Evolutionary conservation across 352 stramenopile species (phyloP).

Genomic region (Aphanomyces euteiches): DNA sequence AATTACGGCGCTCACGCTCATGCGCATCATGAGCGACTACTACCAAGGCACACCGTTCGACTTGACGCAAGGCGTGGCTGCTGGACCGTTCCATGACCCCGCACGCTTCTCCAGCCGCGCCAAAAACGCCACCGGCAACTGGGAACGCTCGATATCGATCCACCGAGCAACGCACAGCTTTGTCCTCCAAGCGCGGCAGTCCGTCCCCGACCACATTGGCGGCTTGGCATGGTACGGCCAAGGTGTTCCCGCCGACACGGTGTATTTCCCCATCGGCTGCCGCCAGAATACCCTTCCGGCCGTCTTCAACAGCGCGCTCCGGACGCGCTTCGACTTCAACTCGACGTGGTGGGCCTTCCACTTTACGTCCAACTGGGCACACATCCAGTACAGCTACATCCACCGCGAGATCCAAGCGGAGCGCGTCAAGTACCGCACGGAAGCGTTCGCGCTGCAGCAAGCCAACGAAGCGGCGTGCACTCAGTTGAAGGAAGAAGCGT

Average conservation of each 20-base stretch:
- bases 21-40: conserved; percentile 82
- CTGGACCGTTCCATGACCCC: conserved; percentile 87
- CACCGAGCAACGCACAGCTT: conserved; percentile 86
- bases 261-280: conserved; percentile 29
- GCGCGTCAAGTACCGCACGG: background rate
- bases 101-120: conserved; percentile 65
- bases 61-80: conserved; percentile 76
- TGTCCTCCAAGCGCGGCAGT: conserved; percentile 47
- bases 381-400: conserved; percentile 33
- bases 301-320: conserved; percentile 4
- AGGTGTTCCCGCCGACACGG: conserved; percentile 11
- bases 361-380: conserved; percentile 34
- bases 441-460: conserved; percentile 1
- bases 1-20: conserved; percentile 65
- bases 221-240: conserved; percentile 27
- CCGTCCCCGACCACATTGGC: conserved; percentile 11
- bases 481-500: background rate
- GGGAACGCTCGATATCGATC: conserved; percentile 89
- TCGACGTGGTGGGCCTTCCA: conserved; percentile 36
- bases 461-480: background rate
- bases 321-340: conserved; percentile 23
- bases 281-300: conserved; percentile 8
- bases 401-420: conserved; percentile 5
- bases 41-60: conserved; percentile 89
- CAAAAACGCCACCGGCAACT: conserved; percentile 56